Evolutionary conservation across 192 early-diverging fungal genomes (phyloP).

Genomic region (Umbelopsis ramanniana): DNA sequence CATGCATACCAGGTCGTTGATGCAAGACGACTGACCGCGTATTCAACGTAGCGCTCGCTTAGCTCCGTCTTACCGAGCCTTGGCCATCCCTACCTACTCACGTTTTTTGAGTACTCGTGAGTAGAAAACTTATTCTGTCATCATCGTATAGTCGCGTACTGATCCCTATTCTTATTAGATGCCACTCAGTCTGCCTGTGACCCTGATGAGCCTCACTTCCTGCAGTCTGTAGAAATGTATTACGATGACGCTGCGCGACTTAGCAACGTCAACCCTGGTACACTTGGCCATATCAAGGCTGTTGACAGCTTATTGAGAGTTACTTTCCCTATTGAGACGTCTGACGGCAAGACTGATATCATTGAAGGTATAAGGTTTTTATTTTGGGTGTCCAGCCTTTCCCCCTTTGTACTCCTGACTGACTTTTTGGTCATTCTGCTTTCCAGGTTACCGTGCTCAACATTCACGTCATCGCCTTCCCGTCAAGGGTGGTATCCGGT

Average conservation of each 20-base stretch:
- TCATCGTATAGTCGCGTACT: not conserved
- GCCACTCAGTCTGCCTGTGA: constrained; percentile 62
- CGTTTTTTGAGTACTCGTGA: constrained; percentile 39
- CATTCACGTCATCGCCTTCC: constrained; percentile 83
- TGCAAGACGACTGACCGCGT: not conserved
- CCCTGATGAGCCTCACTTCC: constrained; percentile 69
- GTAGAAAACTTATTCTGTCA: not conserved
- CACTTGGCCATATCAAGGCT: constrained; percentile 71
- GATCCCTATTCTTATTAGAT: constrained; percentile 23
- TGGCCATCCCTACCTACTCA: constrained; percentile 28
- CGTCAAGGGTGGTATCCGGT: constrained; percentile 85
- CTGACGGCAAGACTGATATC: constrained; percentile 66
- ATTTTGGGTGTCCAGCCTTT: not conserved
- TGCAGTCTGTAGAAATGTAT: constrained; percentile 72
- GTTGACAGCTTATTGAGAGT: constrained; percentile 75
- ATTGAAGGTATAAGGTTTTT: constrained; percentile 50
- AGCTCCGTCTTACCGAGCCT: not conserved
- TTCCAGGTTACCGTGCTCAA: constrained; percentile 74
- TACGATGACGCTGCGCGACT: constrained; percentile 75
- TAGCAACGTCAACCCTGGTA: constrained; percentile 60
- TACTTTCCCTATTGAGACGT: constrained; percentile 77
- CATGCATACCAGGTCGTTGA: not conserved
- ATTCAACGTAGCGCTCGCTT: not conserved
- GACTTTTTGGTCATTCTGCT: not conserved
- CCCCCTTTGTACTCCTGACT: constrained; percentile 2